Evolutionary conservation across 1,139 yeast species (phyloP), one percentile per base, ranked within the genome.

Genomic region (Pichia sp.): DNA sequence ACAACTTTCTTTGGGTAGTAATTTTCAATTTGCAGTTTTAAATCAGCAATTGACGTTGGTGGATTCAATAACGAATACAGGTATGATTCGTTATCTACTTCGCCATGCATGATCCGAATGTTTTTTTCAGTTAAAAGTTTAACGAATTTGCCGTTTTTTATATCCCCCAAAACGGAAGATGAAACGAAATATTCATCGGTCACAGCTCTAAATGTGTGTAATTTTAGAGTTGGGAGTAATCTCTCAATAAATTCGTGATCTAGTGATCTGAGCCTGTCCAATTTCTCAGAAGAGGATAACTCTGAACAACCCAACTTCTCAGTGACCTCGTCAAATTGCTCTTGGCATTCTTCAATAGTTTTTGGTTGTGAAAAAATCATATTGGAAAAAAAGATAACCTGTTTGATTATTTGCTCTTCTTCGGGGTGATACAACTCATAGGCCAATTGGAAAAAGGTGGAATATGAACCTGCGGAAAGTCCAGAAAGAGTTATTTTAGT

Each of bases 121-220:
- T 56, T 60, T 32, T 54, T 54, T 8, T 45, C 37, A 3, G 45
- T 48, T 6, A 50, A 48, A 41, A 65, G 46, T 48, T 53, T 49
- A 1, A 67, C 67, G 46, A 61, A 64, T 16, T 54, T 57, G 16
- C 73, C 73, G 27, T 59, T 49, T 27, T 53, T 46, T 8, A 67
- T 54, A 45, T 68, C 72, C 33, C 42, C 40, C 10, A 67, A 51
- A 29, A 68, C 44, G 10, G 51, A 47, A 1, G 58, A 41, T 3
- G 65, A 51, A 3, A 68, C 60, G 47, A 68, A 66, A 27, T 60
- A 52, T 36, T 55, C 60, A 50, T 68, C 73, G 10, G 70, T 64
- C 28, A 65, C 64, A 16, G 71, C 69, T 49, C 72, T 55, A 49
- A 68, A 68, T 8, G 71, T 66, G 47, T 66, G 70, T 26, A 57